Evolutionary conservation across 805 yeast species (phyloP), one percentile per base, ranked within the genome.

Genomic region (Wickerhamiella dianesei): DNA sequence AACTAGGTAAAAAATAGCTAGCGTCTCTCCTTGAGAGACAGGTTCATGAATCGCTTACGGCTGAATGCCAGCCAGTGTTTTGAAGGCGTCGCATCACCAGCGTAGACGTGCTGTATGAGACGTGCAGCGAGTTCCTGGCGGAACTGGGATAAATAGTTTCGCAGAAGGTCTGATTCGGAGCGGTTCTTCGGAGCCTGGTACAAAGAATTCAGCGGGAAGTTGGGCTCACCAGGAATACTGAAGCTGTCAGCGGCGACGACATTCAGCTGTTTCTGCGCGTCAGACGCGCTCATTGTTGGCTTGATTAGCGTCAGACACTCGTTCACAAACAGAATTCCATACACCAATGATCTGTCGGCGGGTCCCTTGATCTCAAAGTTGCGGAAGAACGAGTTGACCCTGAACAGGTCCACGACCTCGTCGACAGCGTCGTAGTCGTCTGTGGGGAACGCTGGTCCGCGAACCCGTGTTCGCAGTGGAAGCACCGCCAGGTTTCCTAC

Each of bases 301-400:
- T 71, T 61, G 52, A 92, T 67, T 49, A 77, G 73, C 37, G 79
- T 71, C 49, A 92, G 70, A 65, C 96, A 85, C 59, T 86, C 94
- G 44, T 94, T 83, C 35, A 85, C 77, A 63, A 76, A 92, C 50
- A 92, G 69, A 46, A 92, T 92, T 18, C 98, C 99, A 63, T 92
- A 92, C 56, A 94, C 88, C 50, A 92, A 70, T 9, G 89, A 75
- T 55, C 99, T 74, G 63, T 92, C 99, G 3, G 96, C 82, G 19
- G 94, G 83, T 12, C 96, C 95, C 64, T 86, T 86, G 68, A 92
- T 88, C 67, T 92, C 98, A 63, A 92, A 92, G 71, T 92, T 92
- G 63, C 84, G 82, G 75, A 92, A 92, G 67, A 92, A 89, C 12
- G 96, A 83, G 65, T 92, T 92, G 57, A 96, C 96, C 55, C 98